Conservation (phyloP, 2,329 filamentous ascomycete species). For the Blastomyces percursus region DNA sequence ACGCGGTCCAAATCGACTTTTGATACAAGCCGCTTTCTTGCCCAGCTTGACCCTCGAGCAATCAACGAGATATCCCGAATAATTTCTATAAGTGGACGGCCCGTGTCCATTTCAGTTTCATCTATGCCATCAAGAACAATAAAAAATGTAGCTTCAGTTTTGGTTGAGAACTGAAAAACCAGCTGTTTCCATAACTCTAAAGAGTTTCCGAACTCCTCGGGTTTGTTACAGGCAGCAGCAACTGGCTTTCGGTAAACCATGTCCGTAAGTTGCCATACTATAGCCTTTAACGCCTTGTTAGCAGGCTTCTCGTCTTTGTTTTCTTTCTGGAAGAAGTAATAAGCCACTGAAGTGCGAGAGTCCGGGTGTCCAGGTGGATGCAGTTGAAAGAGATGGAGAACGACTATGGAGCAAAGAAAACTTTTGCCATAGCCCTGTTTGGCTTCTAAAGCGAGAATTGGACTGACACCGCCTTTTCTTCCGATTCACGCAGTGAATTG, state of each 20-base stretch:
- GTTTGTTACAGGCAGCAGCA: conserved; percentile 12
- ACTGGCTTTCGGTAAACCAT: conserved; percentile 13
- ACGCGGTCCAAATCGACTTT: conserved; percentile 17
- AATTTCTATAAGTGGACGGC: conserved; percentile 17
- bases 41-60: conserved; percentile 14
- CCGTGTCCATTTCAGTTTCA: conserved; percentile 29
- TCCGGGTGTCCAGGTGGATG: conserved; percentile 10
- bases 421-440: conserved; percentile 14
- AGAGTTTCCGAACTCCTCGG: conserved; percentile 13
- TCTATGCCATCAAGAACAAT: conserved; percentile 39
- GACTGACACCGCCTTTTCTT: not conserved
- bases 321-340: conserved; percentile 13
- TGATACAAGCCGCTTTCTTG: conserved; percentile 14
- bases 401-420: conserved; percentile 11
- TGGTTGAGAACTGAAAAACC: conserved; percentile 11
- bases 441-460: conserved; percentile 12
- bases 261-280: conserved; percentile 12
- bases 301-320: conserved; percentile 13
- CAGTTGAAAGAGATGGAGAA: conserved; percentile 10
- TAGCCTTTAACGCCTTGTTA: conserved; percentile 11
- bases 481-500: conserved; percentile 12
- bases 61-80: conserved; percentile 13
- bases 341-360: conserved; percentile 10
- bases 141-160: conserved; percentile 25
- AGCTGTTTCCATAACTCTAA: conserved; percentile 14